Base-by-base conservation (phyloP, 768 basidiomycete species). In the Exsudoporus frostii region DNA sequence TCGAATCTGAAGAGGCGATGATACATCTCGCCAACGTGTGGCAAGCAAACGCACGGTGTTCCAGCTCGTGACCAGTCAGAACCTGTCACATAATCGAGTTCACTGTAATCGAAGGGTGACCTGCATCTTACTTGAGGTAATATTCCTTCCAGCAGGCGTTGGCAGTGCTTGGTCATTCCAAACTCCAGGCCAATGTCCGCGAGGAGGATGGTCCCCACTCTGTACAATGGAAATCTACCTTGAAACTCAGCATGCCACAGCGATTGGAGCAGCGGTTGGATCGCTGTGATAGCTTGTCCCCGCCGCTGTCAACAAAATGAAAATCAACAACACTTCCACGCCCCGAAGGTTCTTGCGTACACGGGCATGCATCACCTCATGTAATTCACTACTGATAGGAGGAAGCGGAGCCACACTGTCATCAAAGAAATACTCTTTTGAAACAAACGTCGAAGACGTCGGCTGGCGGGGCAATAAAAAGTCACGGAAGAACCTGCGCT, bases 191-290 rank as follows among this genome's bases (percentile, higher is more conserved):
- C 82, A 55, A 90, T 71, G 61, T 94, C 92, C 1, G 92, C 91
- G 19, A 93, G 78, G 30, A 92, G 65, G 54, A 88, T 77, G 30
- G 88, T 76, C 1, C 81, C 85, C 4, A 82, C 80, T 51, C 91
- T 78, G 62, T 92, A 89, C 22, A 83, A 66, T 15, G 77, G 76
- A 61, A 84, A 80, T 50, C 85, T 80, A 48, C 83, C 81, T 49
- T 89, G 80, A 64, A 89, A 90, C 67, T 93, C 90, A 0, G 90
- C 82, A 53, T 87, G 78, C 88, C 90, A 92, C 34, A 92, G 66
- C 2, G 86, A 81, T 51, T 78, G 82, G 25, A 94, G 71, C 24
- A 93, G 73, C 38, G 81, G 79, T 27, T 90, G 83, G 17, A 90
- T 77, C 2, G 81, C 75, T 22, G 77, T 74, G 20, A 83, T 73